These are phyloP conservation scores for Paxillus involutus DNA, from an alignment of 768 basidiomycete species.

Conservation along the genomic window DNA sequence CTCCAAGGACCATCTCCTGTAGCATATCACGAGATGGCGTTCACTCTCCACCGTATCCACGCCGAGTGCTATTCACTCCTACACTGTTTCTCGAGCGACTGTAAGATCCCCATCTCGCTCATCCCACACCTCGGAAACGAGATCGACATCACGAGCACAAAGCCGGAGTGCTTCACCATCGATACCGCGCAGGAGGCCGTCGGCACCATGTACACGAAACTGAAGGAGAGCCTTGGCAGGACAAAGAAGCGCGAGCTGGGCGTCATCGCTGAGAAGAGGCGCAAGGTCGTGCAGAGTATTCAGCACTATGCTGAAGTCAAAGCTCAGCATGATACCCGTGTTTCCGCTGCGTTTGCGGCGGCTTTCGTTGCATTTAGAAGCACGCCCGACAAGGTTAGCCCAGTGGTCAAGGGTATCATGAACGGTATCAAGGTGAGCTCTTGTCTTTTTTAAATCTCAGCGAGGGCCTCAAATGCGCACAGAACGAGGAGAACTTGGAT, in stretches of 20 bases:
- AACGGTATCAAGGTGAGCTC: slow-evolving; percentile 87
- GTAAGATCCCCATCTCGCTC: slow-evolving; percentile 76
- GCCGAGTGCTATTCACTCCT: slow-evolving; percentile 77
- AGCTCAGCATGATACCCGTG: slow-evolving; percentile 80
- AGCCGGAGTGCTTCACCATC: slow-evolving; percentile 71
- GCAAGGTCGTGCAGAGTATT: slow-evolving; percentile 65
- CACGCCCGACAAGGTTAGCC: slow-evolving; percentile 91
- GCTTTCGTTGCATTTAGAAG: slow-evolving; percentile 86
- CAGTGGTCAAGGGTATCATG: slow-evolving; percentile 96
- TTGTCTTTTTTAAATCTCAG: neutral
- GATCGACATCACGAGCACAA: slow-evolving; percentile 71
- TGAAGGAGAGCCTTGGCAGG: slow-evolving; percentile 73
- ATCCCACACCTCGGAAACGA: slow-evolving; percentile 79
- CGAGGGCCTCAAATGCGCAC: slow-evolving; percentile 8
- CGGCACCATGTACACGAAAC: slow-evolving; percentile 64
- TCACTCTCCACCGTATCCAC: slow-evolving; percentile 76
- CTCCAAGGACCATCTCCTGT: slow-evolving; percentile 74
- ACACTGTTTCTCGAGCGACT: slow-evolving; percentile 81
- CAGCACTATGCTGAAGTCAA: slow-evolving; percentile 82
- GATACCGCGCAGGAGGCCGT: slow-evolving; percentile 73
- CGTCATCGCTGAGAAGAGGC: slow-evolving; percentile 73
- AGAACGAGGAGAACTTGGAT: slow-evolving; percentile 88
- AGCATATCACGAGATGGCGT: slow-evolving; percentile 90
- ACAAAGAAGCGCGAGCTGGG: slow-evolving; percentile 79
- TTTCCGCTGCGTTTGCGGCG: slow-evolving; percentile 87